These are phyloP conservation scores for Paulownia fortunei DNA, from an alignment of 257 asterid genomes.

Conservation along the genomic window DNA sequence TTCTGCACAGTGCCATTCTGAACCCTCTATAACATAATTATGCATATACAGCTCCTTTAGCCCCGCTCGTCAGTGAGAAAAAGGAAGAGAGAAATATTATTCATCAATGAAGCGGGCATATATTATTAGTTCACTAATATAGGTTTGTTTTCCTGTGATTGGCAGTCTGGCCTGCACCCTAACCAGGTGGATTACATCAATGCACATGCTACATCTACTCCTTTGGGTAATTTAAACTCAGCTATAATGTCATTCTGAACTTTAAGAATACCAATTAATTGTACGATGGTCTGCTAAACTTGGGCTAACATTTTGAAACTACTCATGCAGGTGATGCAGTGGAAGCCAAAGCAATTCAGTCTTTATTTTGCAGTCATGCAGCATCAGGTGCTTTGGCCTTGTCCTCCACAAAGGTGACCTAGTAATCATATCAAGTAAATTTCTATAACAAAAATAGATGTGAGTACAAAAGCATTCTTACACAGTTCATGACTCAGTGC, in stretches of 20 bases:
- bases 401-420: slow-evolving; percentile 86
- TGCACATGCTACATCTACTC: slow-evolving; percentile 98
- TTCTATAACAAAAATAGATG: not conserved
- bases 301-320: slow-evolving; percentile 28
- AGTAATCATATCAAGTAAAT: not conserved
- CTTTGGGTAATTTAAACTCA: slow-evolving; percentile 66
- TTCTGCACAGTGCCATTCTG: not conserved
- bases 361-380: slow-evolving; percentile 69
- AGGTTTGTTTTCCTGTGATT: slow-evolving; percentile 25
- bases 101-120: not conserved
- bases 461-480: not conserved
- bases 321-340: slow-evolving; percentile 70
- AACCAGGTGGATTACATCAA: slow-evolving; percentile 89
- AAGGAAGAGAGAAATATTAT: not conserved
- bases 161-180: slow-evolving; percentile 85
- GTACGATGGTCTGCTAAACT: not conserved
- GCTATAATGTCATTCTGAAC: not conserved
- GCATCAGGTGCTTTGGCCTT: slow-evolving; percentile 71
- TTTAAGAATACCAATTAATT: not conserved
- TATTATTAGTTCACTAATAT: not conserved
- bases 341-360: slow-evolving; percentile 89
- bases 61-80: not conserved
- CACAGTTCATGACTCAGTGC: not conserved
- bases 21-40: not conserved
- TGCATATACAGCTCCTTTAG: not conserved